Percentiles rank a stretch among this genome's conserved stretches.
phyloP scores from a whole-genome alignment of 345 rosid species.

The Erysimum cheiranthoides region DNA sequence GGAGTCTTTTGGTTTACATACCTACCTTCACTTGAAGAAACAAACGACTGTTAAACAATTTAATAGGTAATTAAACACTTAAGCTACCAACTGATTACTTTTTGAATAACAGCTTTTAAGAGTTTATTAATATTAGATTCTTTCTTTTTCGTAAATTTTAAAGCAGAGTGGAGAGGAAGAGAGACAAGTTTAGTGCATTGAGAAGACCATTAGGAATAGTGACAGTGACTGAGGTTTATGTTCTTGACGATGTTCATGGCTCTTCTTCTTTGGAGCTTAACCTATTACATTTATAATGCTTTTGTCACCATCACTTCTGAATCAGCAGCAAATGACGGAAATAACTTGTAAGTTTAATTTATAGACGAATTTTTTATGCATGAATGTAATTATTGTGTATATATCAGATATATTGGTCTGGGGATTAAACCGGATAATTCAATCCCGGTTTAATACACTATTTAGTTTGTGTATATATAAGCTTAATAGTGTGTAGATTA shows the following conservation, averaged over 20 bases:
- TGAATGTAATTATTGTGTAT: neutral
- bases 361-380: neutral
- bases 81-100: neutral
- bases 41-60: conserved; percentile 6
- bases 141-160: neutral
- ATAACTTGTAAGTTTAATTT: conserved; percentile 50
- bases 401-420: too few relatives aligned
- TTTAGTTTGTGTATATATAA: too few relatives aligned
- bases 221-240: conserved; percentile 54
- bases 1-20: conserved; percentile 53
- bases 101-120: neutral
- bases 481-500: too few relatives aligned
- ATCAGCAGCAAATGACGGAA: conserved; percentile 43
- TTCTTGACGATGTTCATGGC: conserved; percentile 68
- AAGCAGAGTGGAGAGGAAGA: conserved; percentile 27
- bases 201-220: conserved; percentile 78
- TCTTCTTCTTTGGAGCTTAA: conserved; percentile 64
- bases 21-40: conserved; percentile 54
- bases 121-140: neutral
- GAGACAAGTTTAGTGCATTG: conserved; percentile 29
- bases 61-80: conserved; percentile 13
- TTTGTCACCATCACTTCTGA: conserved; percentile 45
- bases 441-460: too few relatives aligned
- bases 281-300: conserved; percentile 45
- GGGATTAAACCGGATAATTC: too few relatives aligned